Evolutionary conservation across 1,284 basidiomycete genomes (phyloP), one percentile per base, ranked within the genome.

Genomic region (Ceratobasidium sp.): DNA sequence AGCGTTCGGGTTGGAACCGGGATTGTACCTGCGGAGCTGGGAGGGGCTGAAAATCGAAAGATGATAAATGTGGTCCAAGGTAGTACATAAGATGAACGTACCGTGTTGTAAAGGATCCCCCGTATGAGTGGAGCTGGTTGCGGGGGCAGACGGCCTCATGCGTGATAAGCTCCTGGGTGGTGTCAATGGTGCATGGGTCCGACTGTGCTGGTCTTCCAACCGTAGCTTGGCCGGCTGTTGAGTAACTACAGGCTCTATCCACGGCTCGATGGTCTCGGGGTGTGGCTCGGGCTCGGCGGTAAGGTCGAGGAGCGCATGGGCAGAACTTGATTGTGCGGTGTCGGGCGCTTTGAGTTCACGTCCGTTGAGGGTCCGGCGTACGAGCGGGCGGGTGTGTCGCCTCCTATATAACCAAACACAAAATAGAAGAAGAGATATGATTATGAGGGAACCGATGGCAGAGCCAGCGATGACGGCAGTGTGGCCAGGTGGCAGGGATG

Each of bases 261-360:
- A 69, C 9, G 66, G 66, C 54, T 69, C 66, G 38, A 69, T 58
- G 21, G 55, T 69, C 28, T 32, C 23, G 18, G 66, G 66, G 38
- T 69, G 66, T 16, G 66, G 52, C 5, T n/a, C 43, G 4, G 66
- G 66, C n/a, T 58, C 66, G 5, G 66, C 66, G 1, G 66, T 28
- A 9, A 69, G 54, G 28, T 69, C 66, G 28, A 69, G 26, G 1
- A 69, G 66, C 13, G 52, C 66, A 28, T 69, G 52, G 16, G 35
- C n/a, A 18, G 66, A 69, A 21, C 26, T 38, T 16, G 64, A 55
- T 16, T 64, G 62, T 18, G 26, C 23, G 8, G 62, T 28, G 11
- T 47, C 32, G 43, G 21, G 28, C 16, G 59, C 59, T 32, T 59
- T 71, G n/a, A 23, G 35, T 23, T 30, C 1, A 14, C 41, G 14